Conservation (phyloP, 805 yeast genomes). For the Pichia phayaonensis region DNA sequence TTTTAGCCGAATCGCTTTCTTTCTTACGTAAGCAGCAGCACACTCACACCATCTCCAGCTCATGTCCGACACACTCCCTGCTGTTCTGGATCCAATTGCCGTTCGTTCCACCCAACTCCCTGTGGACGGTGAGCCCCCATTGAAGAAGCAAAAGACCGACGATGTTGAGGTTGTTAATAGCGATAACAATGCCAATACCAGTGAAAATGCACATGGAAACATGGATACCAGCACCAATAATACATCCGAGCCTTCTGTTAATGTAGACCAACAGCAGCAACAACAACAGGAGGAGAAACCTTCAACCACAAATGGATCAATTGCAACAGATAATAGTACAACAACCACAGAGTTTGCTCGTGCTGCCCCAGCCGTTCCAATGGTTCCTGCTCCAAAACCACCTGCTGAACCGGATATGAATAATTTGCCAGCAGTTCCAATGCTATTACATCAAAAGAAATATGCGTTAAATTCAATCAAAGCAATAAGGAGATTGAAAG, state of each 20-base stretch:
- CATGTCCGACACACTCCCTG: not conserved
- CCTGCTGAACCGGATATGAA: constrained; percentile 66
- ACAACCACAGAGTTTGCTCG: not conserved
- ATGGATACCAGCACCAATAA: not conserved
- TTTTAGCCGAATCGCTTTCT: not conserved
- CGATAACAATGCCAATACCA: not conserved
- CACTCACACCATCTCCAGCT: not conserved
- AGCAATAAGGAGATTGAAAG: constrained; percentile 83
- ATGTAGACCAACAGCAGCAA: not conserved
- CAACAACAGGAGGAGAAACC: not conserved
- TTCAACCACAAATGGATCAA: not conserved
- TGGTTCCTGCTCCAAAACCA: constrained; percentile 68
- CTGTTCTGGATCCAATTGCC: not conserved
- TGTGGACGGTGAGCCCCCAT: not conserved
- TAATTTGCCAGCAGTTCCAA: constrained; percentile 56
- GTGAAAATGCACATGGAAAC: not conserved
- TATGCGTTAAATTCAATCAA: constrained; percentile 73
- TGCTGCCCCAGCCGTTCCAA: constrained; percentile 16
- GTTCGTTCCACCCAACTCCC: not conserved
- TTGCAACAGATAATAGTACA: not conserved
- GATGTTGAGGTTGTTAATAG: not conserved
- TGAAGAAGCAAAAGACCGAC: not conserved
- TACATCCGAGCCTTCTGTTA: not conserved
- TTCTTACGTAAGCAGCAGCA: not conserved
- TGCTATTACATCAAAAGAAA: constrained; percentile 78